Conservation (phyloP, 2,329 filamentous ascomycete genomes). For the Colletotrichum godetiae region DNA sequence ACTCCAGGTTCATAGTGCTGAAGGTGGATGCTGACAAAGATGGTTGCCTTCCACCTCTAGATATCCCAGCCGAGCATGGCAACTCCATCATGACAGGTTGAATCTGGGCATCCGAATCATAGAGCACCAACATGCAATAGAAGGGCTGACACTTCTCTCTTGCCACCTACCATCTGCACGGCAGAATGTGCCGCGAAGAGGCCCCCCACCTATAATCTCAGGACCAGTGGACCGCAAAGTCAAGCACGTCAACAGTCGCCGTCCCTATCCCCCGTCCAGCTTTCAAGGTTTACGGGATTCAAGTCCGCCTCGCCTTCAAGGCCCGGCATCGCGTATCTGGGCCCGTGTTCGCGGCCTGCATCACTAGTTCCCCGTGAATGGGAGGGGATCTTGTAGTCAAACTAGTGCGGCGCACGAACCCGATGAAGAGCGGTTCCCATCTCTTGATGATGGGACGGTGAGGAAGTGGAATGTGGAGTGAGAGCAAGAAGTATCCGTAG, state of each 20-base stretch:
- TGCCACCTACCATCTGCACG: neutral
- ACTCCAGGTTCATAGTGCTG: too few relatives aligned
- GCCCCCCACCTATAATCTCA: neutral
- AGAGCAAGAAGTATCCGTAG: neutral
- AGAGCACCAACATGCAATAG: neutral
- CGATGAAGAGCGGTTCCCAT: neutral
- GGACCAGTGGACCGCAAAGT: neutral
- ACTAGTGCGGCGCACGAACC: neutral
- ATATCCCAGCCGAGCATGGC: too few relatives aligned
- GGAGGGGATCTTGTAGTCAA: neutral
- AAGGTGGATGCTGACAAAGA: too few relatives aligned
- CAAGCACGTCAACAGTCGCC: constrained; percentile 20
- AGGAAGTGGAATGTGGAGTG: neutral
- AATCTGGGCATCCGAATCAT: too few relatives aligned
- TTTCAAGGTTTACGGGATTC: neutral
- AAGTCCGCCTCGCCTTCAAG: constrained; percentile 1
- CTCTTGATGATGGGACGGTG: neutral
- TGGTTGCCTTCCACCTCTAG: too few relatives aligned
- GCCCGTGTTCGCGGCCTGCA: constrained; percentile 14
- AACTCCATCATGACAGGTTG: too few relatives aligned
- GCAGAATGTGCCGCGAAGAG: neutral
- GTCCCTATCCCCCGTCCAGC: neutral
- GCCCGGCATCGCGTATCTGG: constrained; percentile 14
- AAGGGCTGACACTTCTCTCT: neutral
- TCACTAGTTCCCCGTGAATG: constrained; percentile 13